Conservation (phyloP, 2,329 filamentous ascomycete genomes). For the Trichoderma aggressivum region DNA sequence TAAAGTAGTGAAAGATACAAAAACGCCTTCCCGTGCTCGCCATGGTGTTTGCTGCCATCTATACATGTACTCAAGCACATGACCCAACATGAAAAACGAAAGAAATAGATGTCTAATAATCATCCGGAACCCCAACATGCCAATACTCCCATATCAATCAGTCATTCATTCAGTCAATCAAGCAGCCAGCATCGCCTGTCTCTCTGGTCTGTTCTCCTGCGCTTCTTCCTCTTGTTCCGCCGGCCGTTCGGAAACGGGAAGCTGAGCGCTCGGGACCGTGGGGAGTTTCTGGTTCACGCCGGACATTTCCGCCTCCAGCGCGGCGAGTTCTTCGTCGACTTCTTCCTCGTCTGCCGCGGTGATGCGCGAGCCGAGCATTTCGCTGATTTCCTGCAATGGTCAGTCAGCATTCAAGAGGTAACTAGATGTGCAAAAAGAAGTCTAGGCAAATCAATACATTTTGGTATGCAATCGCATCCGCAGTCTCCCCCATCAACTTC, state of each 20-base stretch:
- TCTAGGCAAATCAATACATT: conserved; percentile 48
- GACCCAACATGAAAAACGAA: neutral
- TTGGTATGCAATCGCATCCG: conserved; percentile 89
- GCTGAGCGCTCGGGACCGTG: conserved; percentile 32
- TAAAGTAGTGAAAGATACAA: neutral
- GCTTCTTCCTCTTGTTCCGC: conserved; percentile 19
- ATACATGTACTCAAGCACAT: conserved; percentile 14
- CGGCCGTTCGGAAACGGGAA: conserved; percentile 29
- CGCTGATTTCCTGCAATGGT: conserved; percentile 72
- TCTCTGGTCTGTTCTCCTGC: conserved; percentile 30
- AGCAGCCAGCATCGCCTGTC: conserved; percentile 41
- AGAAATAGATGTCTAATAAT: neutral
- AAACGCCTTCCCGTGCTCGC: conserved; percentile 19
- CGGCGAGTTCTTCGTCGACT: conserved; percentile 90
- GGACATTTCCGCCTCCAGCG: conserved; percentile 56
- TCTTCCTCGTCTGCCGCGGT: conserved; percentile 96
- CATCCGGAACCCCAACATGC: neutral
- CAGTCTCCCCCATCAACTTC: conserved; percentile 89
- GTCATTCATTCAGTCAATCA: conserved; percentile 5
- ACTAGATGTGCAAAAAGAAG: neutral
- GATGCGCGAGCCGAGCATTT: conserved; percentile 83
- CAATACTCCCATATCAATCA: neutral
- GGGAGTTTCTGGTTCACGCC: conserved; percentile 28
- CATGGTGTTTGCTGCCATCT: conserved; percentile 18
- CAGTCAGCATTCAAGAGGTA: conserved; percentile 10